phyloP scores from a whole-genome alignment of 1,284 basidiomycete species.

The Sanghuangporus sanghuang region DNA sequence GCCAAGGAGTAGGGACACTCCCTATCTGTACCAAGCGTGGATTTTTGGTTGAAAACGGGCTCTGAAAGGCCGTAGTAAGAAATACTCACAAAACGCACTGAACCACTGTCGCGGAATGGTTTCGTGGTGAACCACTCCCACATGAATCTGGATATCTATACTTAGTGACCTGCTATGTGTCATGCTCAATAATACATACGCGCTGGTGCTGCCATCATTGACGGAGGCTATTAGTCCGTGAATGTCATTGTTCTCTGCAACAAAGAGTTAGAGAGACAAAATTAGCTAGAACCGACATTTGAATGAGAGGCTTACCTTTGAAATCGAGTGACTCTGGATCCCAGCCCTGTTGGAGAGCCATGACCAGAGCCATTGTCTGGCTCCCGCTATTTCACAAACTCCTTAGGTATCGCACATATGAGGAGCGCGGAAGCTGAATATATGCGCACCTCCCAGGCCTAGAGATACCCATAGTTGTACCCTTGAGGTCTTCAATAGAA shows the following conservation, averaged over 20 bases:
- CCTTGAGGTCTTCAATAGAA: slow-evolving; percentile 71
- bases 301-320: slow-evolving; percentile 43
- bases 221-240: slow-evolving; percentile 87
- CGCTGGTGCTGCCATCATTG: slow-evolving; percentile 78
- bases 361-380: slow-evolving; percentile 93
- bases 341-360: slow-evolving; percentile 88
- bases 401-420: not conserved
- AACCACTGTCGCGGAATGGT: slow-evolving; percentile 79
- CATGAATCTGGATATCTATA: slow-evolving; percentile 43
- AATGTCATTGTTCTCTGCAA: slow-evolving; percentile 83
- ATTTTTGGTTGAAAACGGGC: not conserved
- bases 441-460: slow-evolving; percentile 67
- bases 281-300: not conserved
- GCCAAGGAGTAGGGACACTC: slow-evolving; percentile 90
- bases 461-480: slow-evolving; percentile 86
- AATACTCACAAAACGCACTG: slow-evolving; percentile 73
- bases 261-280: not conserved
- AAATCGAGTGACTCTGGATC: slow-evolving; percentile 66
- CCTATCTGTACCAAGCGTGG: slow-evolving; percentile 54
- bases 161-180: not conserved
- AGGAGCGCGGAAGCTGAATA: not conserved
- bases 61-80: not conserved
- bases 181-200: slow-evolving; percentile 30
- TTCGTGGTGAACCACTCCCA: slow-evolving; percentile 99
- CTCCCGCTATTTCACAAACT: slow-evolving; percentile 51